These are phyloP conservation scores for Trametes pubescens DNA, from an alignment of 1,284 basidiomycete genomes.

Conservation along the genomic window DNA sequence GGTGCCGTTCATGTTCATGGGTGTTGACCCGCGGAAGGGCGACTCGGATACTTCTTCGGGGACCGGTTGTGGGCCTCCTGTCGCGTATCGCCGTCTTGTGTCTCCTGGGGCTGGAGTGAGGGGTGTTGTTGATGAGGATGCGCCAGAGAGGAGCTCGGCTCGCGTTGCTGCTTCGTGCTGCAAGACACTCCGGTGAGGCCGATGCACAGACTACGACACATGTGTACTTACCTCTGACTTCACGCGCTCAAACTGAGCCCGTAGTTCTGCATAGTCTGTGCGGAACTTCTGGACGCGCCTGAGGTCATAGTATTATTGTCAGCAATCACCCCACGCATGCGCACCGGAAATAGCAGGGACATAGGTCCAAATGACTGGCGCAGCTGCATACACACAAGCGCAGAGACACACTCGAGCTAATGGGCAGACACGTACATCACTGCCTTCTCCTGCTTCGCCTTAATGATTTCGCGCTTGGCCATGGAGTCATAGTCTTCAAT, in stretches of 20 bases:
- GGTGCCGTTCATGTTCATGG: conserved; percentile 55
- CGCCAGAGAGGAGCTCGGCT: conserved; percentile 62
- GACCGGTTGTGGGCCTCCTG: conserved; percentile 52
- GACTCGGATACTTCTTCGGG: conserved; percentile 66
- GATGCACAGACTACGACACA: not conserved
- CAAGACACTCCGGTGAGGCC: not conserved
- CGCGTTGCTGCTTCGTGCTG: conserved; percentile 67
- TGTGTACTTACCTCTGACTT: conserved; percentile 57
- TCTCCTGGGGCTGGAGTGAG: conserved; percentile 59
- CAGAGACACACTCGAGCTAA: not conserved
- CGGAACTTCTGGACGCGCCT: conserved; percentile 89
- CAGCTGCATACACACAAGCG: too few relatives aligned
- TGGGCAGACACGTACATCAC: conserved; percentile 67
- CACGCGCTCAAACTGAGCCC: conserved; percentile 72
- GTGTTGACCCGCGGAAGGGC: conserved; percentile 71
- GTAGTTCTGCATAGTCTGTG: conserved; percentile 75
- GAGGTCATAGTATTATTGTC: not conserved
- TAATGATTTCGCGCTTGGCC: conserved; percentile 93
- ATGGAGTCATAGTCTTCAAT: conserved; percentile 97
- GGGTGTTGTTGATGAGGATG: conserved; percentile 55
- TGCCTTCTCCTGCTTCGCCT: conserved; percentile 94
- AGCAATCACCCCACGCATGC: not conserved
- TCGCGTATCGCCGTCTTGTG: conserved; percentile 64
- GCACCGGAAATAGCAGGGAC: not conserved
- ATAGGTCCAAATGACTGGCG: not conserved